Percentiles rank a stretch among this genome's conserved stretches.
phyloP scores from a whole-genome alignment of 495 filamentous ascomycete species.

The Xylaria curta region DNA sequence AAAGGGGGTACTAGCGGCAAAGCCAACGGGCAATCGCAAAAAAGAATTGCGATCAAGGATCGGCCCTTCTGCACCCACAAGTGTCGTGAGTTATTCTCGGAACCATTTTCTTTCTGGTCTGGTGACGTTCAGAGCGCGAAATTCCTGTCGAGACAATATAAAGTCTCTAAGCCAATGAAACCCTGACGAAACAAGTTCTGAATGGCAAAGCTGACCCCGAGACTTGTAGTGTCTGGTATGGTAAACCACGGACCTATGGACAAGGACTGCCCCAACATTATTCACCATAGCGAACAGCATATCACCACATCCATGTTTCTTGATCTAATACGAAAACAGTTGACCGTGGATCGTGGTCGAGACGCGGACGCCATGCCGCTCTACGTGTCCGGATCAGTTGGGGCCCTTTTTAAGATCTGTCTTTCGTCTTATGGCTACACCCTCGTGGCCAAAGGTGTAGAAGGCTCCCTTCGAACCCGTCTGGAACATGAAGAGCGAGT shows the following conservation, averaged over 20 bases:
- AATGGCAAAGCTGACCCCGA: too few species aligned
- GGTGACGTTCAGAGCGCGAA: too few species aligned
- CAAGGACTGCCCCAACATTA: conserved; percentile 48
- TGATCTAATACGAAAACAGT: conserved; percentile 38
- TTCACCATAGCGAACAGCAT: conserved; percentile 39
- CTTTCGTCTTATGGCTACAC: conserved; percentile 56
- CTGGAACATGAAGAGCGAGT: conserved; percentile 43
- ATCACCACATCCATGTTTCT: conserved; percentile 35
- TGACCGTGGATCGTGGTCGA: conserved; percentile 39
- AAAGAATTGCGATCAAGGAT: conserved; percentile 33
- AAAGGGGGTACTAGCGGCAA: conserved; percentile 17
- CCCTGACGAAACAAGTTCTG: too few species aligned
- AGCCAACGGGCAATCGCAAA: conserved; percentile 19
- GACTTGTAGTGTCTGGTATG: conserved; percentile 40
- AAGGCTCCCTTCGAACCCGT: conserved; percentile 20
- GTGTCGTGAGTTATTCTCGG: conserved; percentile 33
- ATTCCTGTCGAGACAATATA: too few species aligned
- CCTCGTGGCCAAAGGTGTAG: conserved; percentile 53
- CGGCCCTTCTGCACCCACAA: conserved; percentile 52
- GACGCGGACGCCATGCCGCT: conserved; percentile 49
- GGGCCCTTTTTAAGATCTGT: conserved; percentile 52
- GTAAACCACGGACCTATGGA: conserved; percentile 42
- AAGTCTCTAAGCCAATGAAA: too few species aligned
- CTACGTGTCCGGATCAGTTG: conserved; percentile 44
- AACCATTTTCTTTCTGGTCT: too few species aligned